Conservation (phyloP, 1,284 basidiomycete genomes). For the Kwoniella shivajii region DNA sequence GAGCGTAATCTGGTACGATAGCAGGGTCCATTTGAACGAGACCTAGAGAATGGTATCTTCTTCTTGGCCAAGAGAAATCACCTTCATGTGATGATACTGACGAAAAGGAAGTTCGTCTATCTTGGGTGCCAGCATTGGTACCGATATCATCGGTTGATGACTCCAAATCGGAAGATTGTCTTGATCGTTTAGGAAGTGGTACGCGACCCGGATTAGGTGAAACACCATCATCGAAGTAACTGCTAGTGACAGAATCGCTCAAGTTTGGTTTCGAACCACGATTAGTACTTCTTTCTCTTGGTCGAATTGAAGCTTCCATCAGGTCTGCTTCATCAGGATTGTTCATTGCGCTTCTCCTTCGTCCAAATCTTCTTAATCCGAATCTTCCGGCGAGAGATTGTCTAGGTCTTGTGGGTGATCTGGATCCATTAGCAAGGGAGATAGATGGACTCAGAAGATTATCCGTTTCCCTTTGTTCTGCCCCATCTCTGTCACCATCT, state of each 20-base stretch:
- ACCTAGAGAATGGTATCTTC: conserved; percentile 27
- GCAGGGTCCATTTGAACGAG: conserved; percentile 42
- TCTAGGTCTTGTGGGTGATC: neutral
- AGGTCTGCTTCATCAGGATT: conserved; percentile 45
- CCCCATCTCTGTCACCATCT: conserved; percentile 64
- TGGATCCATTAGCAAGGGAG: conserved; percentile 12
- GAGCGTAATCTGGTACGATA: conserved; percentile 35
- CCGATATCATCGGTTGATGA: conserved; percentile 28
- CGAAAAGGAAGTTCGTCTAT: conserved; percentile 45
- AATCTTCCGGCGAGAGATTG: conserved; percentile 22
- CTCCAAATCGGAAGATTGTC: conserved; percentile 34
- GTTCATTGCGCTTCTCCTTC: conserved; percentile 16
- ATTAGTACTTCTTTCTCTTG: conserved; percentile 16
- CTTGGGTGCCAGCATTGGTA: conserved; percentile 14
- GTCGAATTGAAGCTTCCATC: conserved; percentile 43
- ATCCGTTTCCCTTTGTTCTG: conserved; percentile 29
- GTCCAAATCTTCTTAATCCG: conserved; percentile 14
- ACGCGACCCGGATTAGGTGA: conserved; percentile 16
- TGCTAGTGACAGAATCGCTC: conserved; percentile 17
- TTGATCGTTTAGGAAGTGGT: conserved; percentile 13
- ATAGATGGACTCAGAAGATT: conserved; percentile 22
- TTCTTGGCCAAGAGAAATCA: conserved; percentile 22
- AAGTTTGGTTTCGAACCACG: conserved; percentile 3
- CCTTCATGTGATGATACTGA: conserved; percentile 43
- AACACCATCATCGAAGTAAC: conserved; percentile 14